phyloP scores from a whole-genome alignment of 352 stramenopile species.

The Globisporangium apiculatum region DNA sequence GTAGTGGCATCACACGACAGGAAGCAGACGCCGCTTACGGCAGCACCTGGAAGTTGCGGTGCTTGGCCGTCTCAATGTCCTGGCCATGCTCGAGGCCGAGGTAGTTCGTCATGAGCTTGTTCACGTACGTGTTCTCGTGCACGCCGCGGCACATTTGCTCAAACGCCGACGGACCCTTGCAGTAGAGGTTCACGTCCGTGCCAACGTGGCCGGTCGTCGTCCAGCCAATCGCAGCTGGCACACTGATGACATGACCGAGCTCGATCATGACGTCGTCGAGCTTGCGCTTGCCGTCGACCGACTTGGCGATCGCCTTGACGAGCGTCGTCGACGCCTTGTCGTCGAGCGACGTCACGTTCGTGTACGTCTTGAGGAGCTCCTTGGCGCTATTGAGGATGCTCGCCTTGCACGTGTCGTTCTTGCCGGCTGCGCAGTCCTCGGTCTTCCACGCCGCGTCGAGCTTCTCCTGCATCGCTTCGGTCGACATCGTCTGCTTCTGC shows the following conservation, averaged over 20 bases:
- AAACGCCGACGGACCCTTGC: constrained; percentile 47
- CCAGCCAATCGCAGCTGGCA: constrained; percentile 41
- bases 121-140: constrained; percentile 64
- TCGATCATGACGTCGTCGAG: constrained; percentile 42
- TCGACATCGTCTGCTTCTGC: constrained; percentile 52
- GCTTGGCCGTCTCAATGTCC: constrained; percentile 51
- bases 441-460: constrained; percentile 26
- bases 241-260: constrained; percentile 45
- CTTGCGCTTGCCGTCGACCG: constrained; percentile 32
- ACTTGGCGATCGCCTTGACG: constrained; percentile 12
- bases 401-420: constrained; percentile 41
- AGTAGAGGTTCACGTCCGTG: constrained; percentile 72
- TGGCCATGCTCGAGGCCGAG: constrained; percentile 50
- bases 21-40: not conserved
- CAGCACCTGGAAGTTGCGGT: constrained; percentile 30
- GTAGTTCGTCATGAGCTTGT: constrained; percentile 72
- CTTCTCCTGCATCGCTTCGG: constrained; percentile 40
- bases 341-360: constrained; percentile 36
- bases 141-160: constrained; percentile 58
- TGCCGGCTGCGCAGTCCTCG: constrained; percentile 21
- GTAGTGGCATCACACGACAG: not conserved
- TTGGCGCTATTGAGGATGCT: constrained; percentile 27
- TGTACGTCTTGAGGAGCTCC: constrained; percentile 41
- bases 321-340: constrained; percentile 22
- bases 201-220: constrained; percentile 58